Evolutionary conservation across 768 basidiomycete genomes (phyloP).

Genomic region (Hypsizygus marmoreus): DNA sequence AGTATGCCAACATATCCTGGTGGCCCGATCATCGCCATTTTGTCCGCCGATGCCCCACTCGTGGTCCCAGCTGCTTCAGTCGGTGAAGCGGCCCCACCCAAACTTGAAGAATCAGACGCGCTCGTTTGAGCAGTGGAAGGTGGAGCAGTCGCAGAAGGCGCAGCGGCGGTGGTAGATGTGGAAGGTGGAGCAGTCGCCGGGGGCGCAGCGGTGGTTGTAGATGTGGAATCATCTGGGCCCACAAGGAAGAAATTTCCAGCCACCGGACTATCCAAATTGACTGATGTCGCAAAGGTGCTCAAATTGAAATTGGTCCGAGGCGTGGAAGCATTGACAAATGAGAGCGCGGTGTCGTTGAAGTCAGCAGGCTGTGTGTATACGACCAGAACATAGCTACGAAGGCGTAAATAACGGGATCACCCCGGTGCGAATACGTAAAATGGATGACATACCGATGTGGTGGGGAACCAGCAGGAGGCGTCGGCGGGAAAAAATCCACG

Average conservation of each 20-base stretch:
- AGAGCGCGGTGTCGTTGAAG: constrained; percentile 29
- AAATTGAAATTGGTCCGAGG: constrained; percentile 41
- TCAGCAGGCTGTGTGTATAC: constrained; percentile 34
- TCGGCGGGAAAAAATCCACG: constrained; percentile 39
- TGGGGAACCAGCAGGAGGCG: constrained; percentile 42
- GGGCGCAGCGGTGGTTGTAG: background rate
- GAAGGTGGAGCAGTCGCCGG: constrained; percentile 4
- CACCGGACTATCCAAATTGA: constrained; percentile 36
- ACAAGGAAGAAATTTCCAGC: constrained; percentile 47
- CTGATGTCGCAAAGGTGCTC: constrained; percentile 32
- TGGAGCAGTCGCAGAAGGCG: constrained; percentile 4
- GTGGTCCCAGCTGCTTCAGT: background rate
- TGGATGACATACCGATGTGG: constrained; percentile 40
- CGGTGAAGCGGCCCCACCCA: background rate
- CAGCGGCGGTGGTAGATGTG: background rate
- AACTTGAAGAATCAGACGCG: background rate
- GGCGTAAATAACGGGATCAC: constrained; percentile 3
- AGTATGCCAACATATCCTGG: background rate
- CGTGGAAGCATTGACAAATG: constrained; percentile 35
- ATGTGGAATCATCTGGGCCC: constrained; percentile 29
- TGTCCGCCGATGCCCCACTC: background rate
- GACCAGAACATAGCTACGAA: constrained; percentile 35
- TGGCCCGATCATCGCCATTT: background rate
- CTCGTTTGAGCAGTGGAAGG: background rate
- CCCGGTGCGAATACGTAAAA: constrained; percentile 11